Base-by-base conservation (phyloP, 1,139 yeast genomes). In the Hyphopichia buzzinii region DNA sequence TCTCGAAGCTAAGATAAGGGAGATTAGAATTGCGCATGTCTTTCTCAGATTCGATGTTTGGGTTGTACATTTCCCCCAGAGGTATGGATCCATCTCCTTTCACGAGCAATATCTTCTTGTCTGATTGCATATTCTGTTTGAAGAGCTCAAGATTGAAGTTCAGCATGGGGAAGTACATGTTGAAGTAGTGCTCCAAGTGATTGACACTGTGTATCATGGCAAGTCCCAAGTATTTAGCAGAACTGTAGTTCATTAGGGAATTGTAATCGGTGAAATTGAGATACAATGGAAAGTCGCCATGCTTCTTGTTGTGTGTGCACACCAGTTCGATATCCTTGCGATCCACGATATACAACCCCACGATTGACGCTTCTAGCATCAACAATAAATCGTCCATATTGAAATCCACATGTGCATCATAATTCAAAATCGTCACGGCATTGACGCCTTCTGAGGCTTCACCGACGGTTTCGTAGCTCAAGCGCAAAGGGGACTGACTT, bases 191-290 rank as follows among this genome's bases (percentile, higher is more conserved):
- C 1, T 61, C 51, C 0, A 44, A 41, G 1, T 45, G 39, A 48
- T 84, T 75, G n/a, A 87, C 62, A 2, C 92, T 82, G 52, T 84
- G 92, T 2, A 84, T 59, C 33, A 83, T 59, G 2, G 72, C 71
- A 11, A 81, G 53, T 0, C 81, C 79, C 31, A 52, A 35, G 37
- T 57, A 67, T n/a, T 36, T 33, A 16, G 45, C 12, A 19, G 43
- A 8, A 28, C 45, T 38, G 24, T 38, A 39, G n/a, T 50, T 49
- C 4, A 47, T 32, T 12, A 57, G 25, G 4, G 43, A 43, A n/a
- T 25, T 22, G 23, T 43, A 50, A n/a, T 47, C 41, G 3, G 51
- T 31, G 4, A 50, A 42, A 31, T 55, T 46, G 23, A 62, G 30
- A 33, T 56, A 57, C 4, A 47, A 36, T 4, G 62, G 55, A 1